Percentiles rank a stretch among this genome's conserved stretches.
Evolutionary conservation across 345 rosid genomes (phyloP).

Genomic region (Lepidium africanum): DNA sequence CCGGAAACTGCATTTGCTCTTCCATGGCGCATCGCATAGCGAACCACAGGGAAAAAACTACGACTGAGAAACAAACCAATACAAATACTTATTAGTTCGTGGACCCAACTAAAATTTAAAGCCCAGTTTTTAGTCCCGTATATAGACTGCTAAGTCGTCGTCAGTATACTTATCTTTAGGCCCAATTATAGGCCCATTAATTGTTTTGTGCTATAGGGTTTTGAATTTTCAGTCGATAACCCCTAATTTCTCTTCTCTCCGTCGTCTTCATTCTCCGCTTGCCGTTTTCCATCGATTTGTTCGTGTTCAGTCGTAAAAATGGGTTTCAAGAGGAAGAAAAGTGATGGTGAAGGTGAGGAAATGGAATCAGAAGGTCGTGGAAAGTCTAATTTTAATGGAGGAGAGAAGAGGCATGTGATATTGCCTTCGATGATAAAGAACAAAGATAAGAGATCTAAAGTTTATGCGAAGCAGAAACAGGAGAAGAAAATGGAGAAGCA

Average conservation of each 20-base stretch:
- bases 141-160: not conserved
- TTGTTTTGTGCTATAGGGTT: not conserved
- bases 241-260: conserved; percentile 4
- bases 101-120: no score
- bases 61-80: not conserved
- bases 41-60: not conserved
- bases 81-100: not conserved
- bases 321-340: conserved; percentile 48
- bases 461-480: conserved; percentile 72
- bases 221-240: conserved; percentile 4
- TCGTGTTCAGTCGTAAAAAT: conserved; percentile 10
- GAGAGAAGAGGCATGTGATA: conserved; percentile 42
- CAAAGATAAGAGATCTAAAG: conserved; percentile 83
- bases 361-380: conserved; percentile 21
- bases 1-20: conserved; percentile 15
- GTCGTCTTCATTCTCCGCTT: not conserved
- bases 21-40: conserved; percentile 24
- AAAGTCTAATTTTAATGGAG: not conserved
- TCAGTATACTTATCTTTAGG: not conserved
- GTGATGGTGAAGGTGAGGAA: conserved; percentile 25
- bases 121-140: not conserved
- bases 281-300: not conserved
- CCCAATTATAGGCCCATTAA: not conserved
- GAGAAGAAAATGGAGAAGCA: conserved; percentile 84
- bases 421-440: conserved; percentile 88